Base-by-base conservation (phyloP, 78 protist species). In the Diacronema lutheri region DNA sequence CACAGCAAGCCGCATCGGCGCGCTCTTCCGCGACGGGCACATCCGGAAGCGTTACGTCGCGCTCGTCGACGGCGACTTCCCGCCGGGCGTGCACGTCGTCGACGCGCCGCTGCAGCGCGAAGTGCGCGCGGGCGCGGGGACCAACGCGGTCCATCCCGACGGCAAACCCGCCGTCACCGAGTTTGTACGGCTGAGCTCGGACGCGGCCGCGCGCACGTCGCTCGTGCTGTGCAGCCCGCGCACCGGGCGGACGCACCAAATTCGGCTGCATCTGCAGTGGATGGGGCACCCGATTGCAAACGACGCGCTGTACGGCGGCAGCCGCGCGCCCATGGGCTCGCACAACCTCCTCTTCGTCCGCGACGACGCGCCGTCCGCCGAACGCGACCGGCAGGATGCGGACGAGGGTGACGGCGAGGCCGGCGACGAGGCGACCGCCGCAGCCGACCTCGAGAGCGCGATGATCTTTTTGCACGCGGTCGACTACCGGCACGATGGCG, bases 161-260 rank as follows among this genome's bases (percentile, higher is more conserved):
- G 79, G 79, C n/a, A 72, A 72, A 31, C 57, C 35, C 9, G 79
- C 79, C n/a, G 25, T 31, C 31, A 72, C 44, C 10, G n/a, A 3
- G 35, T 33, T 72, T 4, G n/a, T 6, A 0, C 20, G 46, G 12
- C 41, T 72, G 10, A 31, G 23, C 19, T 25, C 0, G 44, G 57
- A 72, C 13, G 44, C n/a, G 79, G n/a, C n/a, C 14, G 1, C 44
- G 35, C 4, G 57, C 78, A 66, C 73, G 12, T 66, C 73, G 11
- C n/a, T 88, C 20, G 85, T 90, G 35, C 35, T 40, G 78, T 86
- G 93, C 71, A 20, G 10, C 13, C 97, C 97, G 25, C 60, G 71
- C 41, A 96, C 98, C 1, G 98, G 98, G 37, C 74, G 98, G 35
- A 93, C 91, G 9, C 98, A 96, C 72, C 98, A 96, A 73, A 93